phyloP scores from a whole-genome alignment of 192 early-diverging fungal species.

The Coemansia brasiliensis region DNA sequence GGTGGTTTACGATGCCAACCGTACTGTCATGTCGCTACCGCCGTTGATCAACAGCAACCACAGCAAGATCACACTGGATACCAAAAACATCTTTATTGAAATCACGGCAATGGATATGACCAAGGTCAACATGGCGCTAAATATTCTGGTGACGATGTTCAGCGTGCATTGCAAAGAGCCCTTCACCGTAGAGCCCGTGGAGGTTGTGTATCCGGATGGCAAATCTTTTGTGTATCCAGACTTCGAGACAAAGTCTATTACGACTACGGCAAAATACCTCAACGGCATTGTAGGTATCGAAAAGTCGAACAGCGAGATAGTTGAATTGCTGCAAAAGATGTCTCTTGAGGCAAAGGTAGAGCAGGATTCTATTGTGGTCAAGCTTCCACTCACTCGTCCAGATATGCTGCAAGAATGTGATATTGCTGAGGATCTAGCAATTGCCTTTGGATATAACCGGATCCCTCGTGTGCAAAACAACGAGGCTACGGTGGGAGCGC shows the following conservation, averaged over 20 bases:
- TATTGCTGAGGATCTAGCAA: slow-evolving; percentile 96
- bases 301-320: slow-evolving; percentile 68
- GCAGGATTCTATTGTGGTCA: slow-evolving; percentile 62
- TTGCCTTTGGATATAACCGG: slow-evolving; percentile 96
- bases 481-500: slow-evolving; percentile 80
- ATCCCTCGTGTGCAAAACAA: slow-evolving; percentile 78
- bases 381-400: slow-evolving; percentile 84
- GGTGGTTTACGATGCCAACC: slow-evolving; percentile 83
- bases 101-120: slow-evolving; percentile 94
- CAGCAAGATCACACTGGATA: slow-evolving; percentile 92
- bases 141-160: slow-evolving; percentile 95
- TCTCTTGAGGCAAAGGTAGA: slow-evolving; percentile 67
- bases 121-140: slow-evolving; percentile 91
- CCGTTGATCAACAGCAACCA: slow-evolving; percentile 99
- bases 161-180: slow-evolving; percentile 87
- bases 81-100: slow-evolving; percentile 98
- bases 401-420: slow-evolving; percentile 97
- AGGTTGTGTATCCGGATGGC: slow-evolving; percentile 85
- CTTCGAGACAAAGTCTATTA: slow-evolving; percentile 64
- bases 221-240: slow-evolving; percentile 70
- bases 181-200: slow-evolving; percentile 93
- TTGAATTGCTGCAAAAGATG: slow-evolving; percentile 82
- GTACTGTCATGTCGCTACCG: slow-evolving; percentile 87
- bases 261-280: slow-evolving; percentile 83
- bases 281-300: slow-evolving; percentile 81